Evolutionary conservation across 352 stramenopile genomes (phyloP), one percentile per base, ranked within the genome.

Genomic region (Globisporangium emineosum): DNA sequence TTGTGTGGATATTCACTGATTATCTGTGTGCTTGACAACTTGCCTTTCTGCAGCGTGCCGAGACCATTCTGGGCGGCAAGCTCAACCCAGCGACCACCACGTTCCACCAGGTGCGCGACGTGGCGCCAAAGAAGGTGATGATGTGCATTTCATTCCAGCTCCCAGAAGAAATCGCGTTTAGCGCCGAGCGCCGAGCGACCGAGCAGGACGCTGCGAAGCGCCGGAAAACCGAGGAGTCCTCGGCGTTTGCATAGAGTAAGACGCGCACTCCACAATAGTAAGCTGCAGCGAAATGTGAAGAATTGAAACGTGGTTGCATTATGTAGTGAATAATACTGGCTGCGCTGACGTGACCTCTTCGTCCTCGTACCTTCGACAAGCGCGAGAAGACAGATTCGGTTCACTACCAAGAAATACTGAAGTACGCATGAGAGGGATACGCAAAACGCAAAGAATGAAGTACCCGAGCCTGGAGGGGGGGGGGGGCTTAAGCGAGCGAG

Each of bases 111-210:
- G 96, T 99, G 37, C 80, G 97, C 58, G 93, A 99, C 68, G 96
- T 99, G 9, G 86, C 96, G 3, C 97, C 97, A 0, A 98, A 97
- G 68, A 99, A 99, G 73, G 91, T 98, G 64, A 99, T 99, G 97
- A 88, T 98, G 56, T 99, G 96, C 73, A 88, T 99, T 33, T 97
- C 89, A 32, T 99, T 99, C 76, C 68, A 84, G 58, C 68, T 98
- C n/a, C 94, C 96, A 0, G 75, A 81, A 51, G 70, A 68, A 2
- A 86, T 90, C 37, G 84, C 81, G 4, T 90, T 83, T 68, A 90
- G 74, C 30, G 67, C 65, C 4, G 79, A 84, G 63, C 78, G 80
- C 37, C 37, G 37, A 15, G 37, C 37, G 15, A 43, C 37, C 37
- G 37, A 43, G 37, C 37, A 43, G 17, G 37, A 43, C 37, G 37